Evolutionary conservation across 1,139 yeast genomes (phyloP).

Genomic region (Pneumocystis wakefieldiae): DNA sequence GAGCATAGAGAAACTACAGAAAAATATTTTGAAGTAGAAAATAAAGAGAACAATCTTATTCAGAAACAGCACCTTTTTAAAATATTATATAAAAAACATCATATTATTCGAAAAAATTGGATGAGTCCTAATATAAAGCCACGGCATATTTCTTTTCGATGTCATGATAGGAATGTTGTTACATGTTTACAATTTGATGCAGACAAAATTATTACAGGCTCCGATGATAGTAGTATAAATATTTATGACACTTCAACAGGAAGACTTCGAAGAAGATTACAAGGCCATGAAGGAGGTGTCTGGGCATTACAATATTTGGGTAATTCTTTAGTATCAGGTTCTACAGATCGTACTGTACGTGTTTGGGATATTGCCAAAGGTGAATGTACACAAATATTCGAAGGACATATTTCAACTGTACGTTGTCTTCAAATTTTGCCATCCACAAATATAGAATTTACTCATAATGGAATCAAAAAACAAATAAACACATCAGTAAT

Average conservation of each 20-base stretch:
- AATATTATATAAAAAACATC: conserved; percentile 50
- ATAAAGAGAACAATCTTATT: conserved; percentile 10
- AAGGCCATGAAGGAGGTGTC: conserved; percentile 94
- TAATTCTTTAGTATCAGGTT: conserved; percentile 68
- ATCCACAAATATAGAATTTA: conserved; percentile 5
- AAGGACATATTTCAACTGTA: conserved; percentile 91
- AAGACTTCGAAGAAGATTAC: conserved; percentile 32
- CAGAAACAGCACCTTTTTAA: conserved; percentile 28
- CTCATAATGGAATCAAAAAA: conserved; percentile 8
- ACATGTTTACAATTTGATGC: conserved; percentile 91
- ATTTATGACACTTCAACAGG: conserved; percentile 73
- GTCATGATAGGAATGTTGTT: conserved; percentile 69
- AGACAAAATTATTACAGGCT: conserved; percentile 81
- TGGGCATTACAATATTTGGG: conserved; percentile 91
- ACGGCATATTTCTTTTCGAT: conserved; percentile 50
- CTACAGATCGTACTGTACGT: conserved; percentile 81
- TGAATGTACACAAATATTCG: conserved; percentile 67
- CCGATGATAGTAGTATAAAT: conserved; percentile 71
- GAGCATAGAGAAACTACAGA: conserved; percentile 6
- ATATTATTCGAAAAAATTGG: conserved; percentile 62
- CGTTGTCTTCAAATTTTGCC: conserved; percentile 84
- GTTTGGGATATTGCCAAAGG: conserved; percentile 75
- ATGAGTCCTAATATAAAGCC: conserved; percentile 62
- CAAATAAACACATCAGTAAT: conserved; percentile 22
- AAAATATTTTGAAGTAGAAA: conserved; percentile 9